These are phyloP conservation scores for Tulasnella sp. DNA, from an alignment of 768 basidiomycete genomes.

Conservation along the genomic window DNA sequence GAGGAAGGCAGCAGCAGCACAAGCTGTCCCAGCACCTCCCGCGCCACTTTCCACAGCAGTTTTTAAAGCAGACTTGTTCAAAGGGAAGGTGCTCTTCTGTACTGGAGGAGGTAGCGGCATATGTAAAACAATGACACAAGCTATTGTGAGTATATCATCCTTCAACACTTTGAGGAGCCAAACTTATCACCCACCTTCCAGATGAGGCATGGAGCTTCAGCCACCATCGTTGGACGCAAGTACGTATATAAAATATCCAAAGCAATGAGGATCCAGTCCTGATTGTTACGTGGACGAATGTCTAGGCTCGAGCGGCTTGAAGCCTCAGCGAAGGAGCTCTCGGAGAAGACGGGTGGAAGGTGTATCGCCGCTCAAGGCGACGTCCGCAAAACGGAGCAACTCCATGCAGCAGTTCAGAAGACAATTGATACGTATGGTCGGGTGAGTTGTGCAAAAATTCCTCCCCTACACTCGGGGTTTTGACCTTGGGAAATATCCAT, in stretches of 20 bases:
- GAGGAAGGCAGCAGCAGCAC: not conserved
- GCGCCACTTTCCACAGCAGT: not conserved
- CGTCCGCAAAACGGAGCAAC: conserved; percentile 63
- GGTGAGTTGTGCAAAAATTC: too few species aligned
- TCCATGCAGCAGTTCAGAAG: conserved; percentile 64
- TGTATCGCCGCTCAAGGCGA: conserved; percentile 74
- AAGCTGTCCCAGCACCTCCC: not conserved
- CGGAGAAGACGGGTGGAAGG: conserved; percentile 50
- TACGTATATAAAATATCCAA: too few species aligned
- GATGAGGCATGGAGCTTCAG: conserved; percentile 77
- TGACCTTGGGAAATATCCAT: too few species aligned
- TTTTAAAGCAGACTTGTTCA: conserved; percentile 60
- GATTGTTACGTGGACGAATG: conserved; percentile 83
- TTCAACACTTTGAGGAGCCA: not conserved
- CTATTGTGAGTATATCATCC: conserved; percentile 45
- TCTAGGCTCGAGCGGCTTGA: conserved; percentile 37
- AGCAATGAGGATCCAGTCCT: conserved; percentile 58
- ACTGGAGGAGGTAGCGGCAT: conserved; percentile 92
- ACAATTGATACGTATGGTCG: conserved; percentile 68
- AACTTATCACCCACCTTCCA: conserved; percentile 24
- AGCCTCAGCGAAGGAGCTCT: conserved; percentile 59
- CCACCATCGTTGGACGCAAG: conserved; percentile 82
- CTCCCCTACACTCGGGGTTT: too few species aligned
- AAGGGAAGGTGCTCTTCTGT: conserved; percentile 82
- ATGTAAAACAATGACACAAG: conserved; percentile 78